These are phyloP conservation scores for Rossbeevera mucosa DNA, from an alignment of 768 basidiomycete genomes.

Conservation along the genomic window DNA sequence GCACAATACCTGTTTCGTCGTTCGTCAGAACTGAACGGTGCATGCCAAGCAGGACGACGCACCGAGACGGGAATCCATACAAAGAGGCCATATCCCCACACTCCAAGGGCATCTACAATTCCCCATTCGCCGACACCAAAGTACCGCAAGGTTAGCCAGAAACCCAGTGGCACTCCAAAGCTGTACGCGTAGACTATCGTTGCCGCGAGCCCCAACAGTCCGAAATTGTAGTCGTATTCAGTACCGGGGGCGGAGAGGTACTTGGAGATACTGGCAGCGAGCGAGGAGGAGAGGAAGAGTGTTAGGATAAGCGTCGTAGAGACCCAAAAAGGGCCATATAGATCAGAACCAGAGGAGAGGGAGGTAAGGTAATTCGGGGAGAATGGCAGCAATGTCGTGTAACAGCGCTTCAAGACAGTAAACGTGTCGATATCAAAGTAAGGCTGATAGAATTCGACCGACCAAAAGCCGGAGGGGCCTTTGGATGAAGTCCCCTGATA, in stretches of 20 bases:
- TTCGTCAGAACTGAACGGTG: not conserved
- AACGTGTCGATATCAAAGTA: constrained; percentile 88
- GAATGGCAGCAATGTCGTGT: constrained; percentile 72
- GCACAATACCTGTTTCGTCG: constrained; percentile 61
- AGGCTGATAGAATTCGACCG: constrained; percentile 77
- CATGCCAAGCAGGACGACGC: constrained; percentile 23
- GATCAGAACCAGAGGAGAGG: constrained; percentile 53
- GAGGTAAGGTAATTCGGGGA: constrained; percentile 58
- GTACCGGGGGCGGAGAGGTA: constrained; percentile 65
- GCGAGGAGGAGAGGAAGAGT: constrained; percentile 89
- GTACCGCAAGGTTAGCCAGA: constrained; percentile 86
- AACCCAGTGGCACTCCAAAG: constrained; percentile 68
- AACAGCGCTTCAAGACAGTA: constrained; percentile 70
- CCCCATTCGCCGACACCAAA: constrained; percentile 88
- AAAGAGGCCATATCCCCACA: constrained; percentile 81
- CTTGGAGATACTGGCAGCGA: constrained; percentile 81
- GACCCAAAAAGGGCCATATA: constrained; percentile 97
- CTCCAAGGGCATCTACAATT: constrained; percentile 72
- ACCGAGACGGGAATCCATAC: constrained; percentile 89
- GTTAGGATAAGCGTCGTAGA: constrained; percentile 91
- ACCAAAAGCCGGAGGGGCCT: constrained; percentile 63
- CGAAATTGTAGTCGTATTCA: constrained; percentile 79
- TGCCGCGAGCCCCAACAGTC: constrained; percentile 75
- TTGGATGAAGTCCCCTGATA: constrained; percentile 48
- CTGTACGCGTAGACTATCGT: constrained; percentile 87